Conservation (phyloP, 2,329 filamentous ascomycete genomes). For the Bipolaris sorokiniana region DNA sequence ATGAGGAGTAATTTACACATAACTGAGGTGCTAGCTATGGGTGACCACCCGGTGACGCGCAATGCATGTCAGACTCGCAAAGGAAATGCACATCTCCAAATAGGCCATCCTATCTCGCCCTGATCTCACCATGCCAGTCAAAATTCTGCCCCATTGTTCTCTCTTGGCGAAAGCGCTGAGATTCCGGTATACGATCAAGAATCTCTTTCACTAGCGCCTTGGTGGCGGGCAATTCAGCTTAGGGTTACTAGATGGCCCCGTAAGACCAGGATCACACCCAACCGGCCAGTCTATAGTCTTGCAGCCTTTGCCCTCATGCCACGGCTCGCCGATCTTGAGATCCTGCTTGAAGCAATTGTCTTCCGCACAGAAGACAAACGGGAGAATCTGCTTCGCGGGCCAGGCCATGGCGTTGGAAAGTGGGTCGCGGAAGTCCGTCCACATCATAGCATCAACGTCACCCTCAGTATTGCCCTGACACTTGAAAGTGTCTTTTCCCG, state of each 20-base stretch:
- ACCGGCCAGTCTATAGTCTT: not conserved
- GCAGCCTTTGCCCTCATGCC: not conserved
- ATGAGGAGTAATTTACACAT: not conserved
- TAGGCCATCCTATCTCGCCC: too few species aligned
- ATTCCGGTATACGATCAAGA: not conserved
- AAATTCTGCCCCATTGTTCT: not conserved
- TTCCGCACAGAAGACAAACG: not conserved
- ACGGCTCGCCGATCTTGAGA: not conserved
- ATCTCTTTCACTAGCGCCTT: not conserved
- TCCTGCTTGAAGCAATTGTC: not conserved
- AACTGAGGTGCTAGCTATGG: not conserved
- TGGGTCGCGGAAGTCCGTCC: not conserved
- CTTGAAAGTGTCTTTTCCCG: not conserved
- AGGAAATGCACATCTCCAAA: not conserved
- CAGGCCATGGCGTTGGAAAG: not conserved
- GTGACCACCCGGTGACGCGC: not conserved
- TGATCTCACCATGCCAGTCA: not conserved
- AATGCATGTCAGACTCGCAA: too few species aligned
- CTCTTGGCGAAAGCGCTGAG: not conserved
- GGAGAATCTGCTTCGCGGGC: constrained; percentile 1
- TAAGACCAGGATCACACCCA: not conserved
- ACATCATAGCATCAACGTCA: constrained; percentile 4
- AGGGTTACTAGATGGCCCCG: not conserved
- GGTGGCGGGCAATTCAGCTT: constrained; percentile 1
- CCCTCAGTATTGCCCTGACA: not conserved